Evolutionary conservation across 192 early-diverging fungal species (phyloP), one percentile per base, ranked within the genome.

Genomic region (Oehlia diaphana): DNA sequence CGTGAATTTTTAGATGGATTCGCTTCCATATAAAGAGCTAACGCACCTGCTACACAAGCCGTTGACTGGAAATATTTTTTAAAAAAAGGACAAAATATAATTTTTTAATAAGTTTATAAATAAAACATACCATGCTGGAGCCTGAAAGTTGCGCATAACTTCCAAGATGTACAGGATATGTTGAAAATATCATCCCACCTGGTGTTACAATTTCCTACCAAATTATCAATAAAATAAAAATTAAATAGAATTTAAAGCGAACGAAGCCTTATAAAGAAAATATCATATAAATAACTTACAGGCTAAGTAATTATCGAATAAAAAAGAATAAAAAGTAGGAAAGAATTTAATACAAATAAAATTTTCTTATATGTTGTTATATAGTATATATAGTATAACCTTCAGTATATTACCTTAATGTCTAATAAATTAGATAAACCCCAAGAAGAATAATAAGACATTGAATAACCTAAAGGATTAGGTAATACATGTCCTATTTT

Each of bases 181-280:
- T 81, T n/a, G 90, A 91, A 63, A 87, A 88, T 10, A 91, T 85
- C 62, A 71, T 80, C 19, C 87, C 87, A 71, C 90, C 90, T 37
- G 86, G 80, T 72, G 85, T 87, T 62, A 78, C 81, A 81, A 91
- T 61, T 74, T 89, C 83, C 33, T 87, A 88, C 9, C 9, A 7
- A n/a, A 28, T 76, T 89, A 89, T 37, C 49, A 88, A 33, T 8
- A 69, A 69, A 23, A 35, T 75, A 13, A 9, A 26, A 68, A n/a
- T 31, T 31, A 31, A 31, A 31, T 31, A 39, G 4, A 37, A 28
- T 9, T 23, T 26, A 65, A 49, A 3, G 10, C 2, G 0, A 49
- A 73, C 3, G 31, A 73, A 65, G 58, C 8, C 28, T 72, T 47
- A 47, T 5, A 47, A 12, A 47, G 9, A 47, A 12, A 12, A 47